A percentile compares a stretch with the other conserved stretches of the same genome.
phyloP scores from a whole-genome alignment of 345 rosid genomes.

The Dovyalis caffra region DNA sequence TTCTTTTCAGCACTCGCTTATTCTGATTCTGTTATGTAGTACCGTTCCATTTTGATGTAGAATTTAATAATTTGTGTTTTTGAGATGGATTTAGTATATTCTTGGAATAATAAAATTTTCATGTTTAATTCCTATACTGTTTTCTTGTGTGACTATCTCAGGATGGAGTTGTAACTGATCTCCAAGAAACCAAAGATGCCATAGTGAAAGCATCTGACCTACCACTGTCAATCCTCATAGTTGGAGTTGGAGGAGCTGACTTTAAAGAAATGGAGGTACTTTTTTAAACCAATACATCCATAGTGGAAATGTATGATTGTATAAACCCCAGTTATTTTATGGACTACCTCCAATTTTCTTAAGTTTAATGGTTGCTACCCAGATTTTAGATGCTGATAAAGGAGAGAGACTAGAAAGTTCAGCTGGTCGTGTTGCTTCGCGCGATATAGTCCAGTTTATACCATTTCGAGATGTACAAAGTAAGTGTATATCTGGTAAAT shows the following conservation, averaged over 20 bases:
- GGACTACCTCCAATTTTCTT: background rate
- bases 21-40: background rate
- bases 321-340: background rate
- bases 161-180: constrained; percentile 98
- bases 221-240: constrained; percentile 84
- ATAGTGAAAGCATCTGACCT: constrained; percentile 90
- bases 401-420: constrained; percentile 89
- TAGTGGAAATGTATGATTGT: background rate
- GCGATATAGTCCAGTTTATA: constrained; percentile 93
- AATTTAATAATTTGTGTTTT: background rate
- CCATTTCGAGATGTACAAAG: constrained; percentile 75
- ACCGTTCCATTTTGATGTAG: background rate
- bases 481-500: constrained; percentile 28
- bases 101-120: background rate
- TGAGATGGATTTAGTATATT: background rate
- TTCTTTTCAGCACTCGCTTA: background rate
- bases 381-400: constrained; percentile 87
- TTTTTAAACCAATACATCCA: background rate
- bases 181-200: constrained; percentile 93
- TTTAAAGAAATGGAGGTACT: constrained; percentile 98
- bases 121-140: background rate
- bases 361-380: background rate
- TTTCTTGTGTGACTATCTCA: constrained; percentile 16
- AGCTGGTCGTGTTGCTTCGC: constrained; percentile 78
- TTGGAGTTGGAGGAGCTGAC: constrained; percentile 99